phyloP scores from a whole-genome alignment of 768 basidiomycete species.

The Symmetrospora coprosmae region DNA sequence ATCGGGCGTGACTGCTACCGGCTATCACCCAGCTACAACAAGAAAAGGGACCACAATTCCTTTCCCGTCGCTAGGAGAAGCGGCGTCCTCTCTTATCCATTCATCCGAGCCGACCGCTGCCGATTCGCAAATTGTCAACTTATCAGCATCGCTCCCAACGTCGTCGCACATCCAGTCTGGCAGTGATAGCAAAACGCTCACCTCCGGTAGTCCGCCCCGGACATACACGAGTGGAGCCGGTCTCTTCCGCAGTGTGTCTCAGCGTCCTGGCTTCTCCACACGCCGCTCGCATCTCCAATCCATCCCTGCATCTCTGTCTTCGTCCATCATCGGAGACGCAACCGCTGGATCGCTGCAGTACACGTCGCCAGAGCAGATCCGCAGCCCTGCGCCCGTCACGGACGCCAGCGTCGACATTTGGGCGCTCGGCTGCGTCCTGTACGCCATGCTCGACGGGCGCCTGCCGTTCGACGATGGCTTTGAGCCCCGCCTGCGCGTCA shows the following conservation, averaged over 20 bases:
- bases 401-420: constrained; percentile 70
- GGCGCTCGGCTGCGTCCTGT: constrained; percentile 83
- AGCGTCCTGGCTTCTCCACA: background rate
- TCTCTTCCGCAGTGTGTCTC: constrained; percentile 1
- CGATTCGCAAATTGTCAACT: background rate
- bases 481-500: constrained; percentile 80
- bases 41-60: too few relatives aligned
- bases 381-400: constrained; percentile 24
- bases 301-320: constrained; percentile 13
- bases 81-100: constrained; percentile 1
- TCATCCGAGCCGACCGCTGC: background rate
- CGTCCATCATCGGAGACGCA: background rate
- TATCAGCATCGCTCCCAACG: too few relatives aligned
- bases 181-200: too few relatives aligned
- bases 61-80: constrained; percentile 16
- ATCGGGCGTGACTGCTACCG: too few relatives aligned
- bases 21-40: too few relatives aligned
- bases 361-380: constrained; percentile 34
- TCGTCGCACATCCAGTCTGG: too few relatives aligned
- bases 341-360: constrained; percentile 33
- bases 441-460: constrained; percentile 65
- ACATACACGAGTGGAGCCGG: too few relatives aligned
- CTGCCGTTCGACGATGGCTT: constrained; percentile 79
- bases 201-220: too few relatives aligned
- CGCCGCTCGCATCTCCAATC: constrained; percentile 18